Evolutionary conservation across 106 monocot genomes (phyloP).

Genomic region (Triglochin maritima): DNA sequence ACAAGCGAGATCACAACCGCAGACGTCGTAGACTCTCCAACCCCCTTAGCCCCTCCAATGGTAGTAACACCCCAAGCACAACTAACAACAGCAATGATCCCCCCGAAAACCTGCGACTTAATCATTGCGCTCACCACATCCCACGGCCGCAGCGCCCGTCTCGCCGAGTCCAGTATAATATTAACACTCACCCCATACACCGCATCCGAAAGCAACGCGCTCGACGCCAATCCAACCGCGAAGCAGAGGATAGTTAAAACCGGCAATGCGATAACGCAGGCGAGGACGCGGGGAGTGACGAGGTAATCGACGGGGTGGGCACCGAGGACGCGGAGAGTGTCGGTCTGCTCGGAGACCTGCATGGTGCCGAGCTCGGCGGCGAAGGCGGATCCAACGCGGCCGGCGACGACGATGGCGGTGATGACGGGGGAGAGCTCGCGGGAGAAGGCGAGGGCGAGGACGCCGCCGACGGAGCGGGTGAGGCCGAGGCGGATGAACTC

Average conservation of each 20-base stretch:
- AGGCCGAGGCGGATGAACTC: constrained; percentile 93
- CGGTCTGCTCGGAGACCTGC: constrained; percentile 40
- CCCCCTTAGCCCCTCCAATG: constrained; percentile 26
- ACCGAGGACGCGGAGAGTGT: constrained; percentile 63
- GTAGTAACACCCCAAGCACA: constrained; percentile 91
- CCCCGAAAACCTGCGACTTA: constrained; percentile 76
- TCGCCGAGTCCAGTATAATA: constrained; percentile 73
- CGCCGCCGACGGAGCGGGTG: constrained; percentile 44
- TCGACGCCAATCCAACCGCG: constrained; percentile 55
- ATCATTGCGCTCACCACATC: constrained; percentile 68
- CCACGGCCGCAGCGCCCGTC: constrained; percentile 25
- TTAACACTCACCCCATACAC: constrained; percentile 68
- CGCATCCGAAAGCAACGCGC: constrained; percentile 59
- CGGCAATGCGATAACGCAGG: constrained; percentile 58
- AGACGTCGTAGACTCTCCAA: constrained; percentile 23
- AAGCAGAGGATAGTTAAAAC: constrained; percentile 66
- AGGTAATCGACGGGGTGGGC: constrained; percentile 25
- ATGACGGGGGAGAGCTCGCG: constrained; percentile 77
- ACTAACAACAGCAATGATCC: constrained; percentile 73
- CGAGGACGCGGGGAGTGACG: constrained; percentile 57
- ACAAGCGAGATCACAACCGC: constrained; percentile 29
- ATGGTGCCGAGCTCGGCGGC: constrained; percentile 30
- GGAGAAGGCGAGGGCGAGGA: constrained; percentile 85
- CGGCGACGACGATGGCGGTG: constrained; percentile 73
- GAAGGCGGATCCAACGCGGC: constrained; percentile 36